Evolutionary conservation across 1,284 basidiomycete genomes (phyloP).

Genomic region (Taiwanofungus camphoratus): DNA sequence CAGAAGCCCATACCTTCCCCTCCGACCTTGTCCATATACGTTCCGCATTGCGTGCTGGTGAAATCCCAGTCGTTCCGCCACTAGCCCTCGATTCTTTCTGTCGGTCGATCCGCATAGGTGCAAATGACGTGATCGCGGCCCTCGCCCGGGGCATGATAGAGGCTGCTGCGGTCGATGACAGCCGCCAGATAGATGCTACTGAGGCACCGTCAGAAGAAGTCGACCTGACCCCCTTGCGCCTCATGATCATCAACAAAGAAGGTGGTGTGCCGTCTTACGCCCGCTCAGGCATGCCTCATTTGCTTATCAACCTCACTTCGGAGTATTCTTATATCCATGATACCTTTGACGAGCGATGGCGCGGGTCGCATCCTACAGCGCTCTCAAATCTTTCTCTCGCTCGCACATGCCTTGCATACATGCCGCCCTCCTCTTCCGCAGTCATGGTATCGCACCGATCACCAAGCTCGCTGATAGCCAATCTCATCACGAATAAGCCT

Average conservation of each 20-base stretch:
- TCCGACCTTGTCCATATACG: constrained; percentile 80
- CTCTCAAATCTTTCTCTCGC: constrained; percentile 87
- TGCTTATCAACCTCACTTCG: constrained; percentile 90
- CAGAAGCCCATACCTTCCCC: constrained; percentile 72
- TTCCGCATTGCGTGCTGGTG: constrained; percentile 83
- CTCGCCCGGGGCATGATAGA: constrained; percentile 86
- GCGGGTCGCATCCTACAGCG: constrained; percentile 76
- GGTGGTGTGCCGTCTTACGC: constrained; percentile 98
- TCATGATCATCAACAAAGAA: constrained; percentile 97
- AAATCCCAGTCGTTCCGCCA: constrained; percentile 96
- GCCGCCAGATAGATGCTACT: constrained; percentile 17
- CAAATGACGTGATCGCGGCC: constrained; percentile 89
- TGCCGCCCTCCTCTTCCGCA: constrained; percentile 91
- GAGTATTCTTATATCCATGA: constrained; percentile 85
- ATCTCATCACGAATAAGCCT: constrained; percentile 98
- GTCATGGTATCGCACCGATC: constrained; percentile 97
- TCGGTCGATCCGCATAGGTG: constrained; percentile 78
- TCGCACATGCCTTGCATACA: constrained; percentile 83
- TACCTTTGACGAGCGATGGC: constrained; percentile 82
- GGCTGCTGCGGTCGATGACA: constrained; percentile 44
- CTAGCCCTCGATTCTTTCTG: constrained; percentile 90
- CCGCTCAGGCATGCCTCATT: constrained; percentile 89
- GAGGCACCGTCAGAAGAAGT: constrained; percentile 34
- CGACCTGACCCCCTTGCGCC: constrained; percentile 84
- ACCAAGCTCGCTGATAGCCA: constrained; percentile 91